Percentiles rank a stretch among this genome's conserved stretches.
phyloP scores from a whole-genome alignment of 192 early-diverging fungal genomes.

The Borealophlyctis nickersoniae region DNA sequence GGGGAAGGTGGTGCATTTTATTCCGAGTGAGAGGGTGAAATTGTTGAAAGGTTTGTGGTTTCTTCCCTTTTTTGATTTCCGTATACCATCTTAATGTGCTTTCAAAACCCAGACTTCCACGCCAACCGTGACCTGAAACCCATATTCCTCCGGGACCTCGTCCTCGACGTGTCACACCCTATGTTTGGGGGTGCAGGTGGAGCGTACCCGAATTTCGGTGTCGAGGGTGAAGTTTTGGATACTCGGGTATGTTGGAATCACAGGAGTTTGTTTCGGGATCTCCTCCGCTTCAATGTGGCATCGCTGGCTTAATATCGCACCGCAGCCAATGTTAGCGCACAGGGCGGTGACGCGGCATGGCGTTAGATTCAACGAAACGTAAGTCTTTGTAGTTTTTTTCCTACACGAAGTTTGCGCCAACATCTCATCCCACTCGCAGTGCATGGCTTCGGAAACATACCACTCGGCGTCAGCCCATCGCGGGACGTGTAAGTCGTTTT shows the following conservation, averaged over 20 bases:
- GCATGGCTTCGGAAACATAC: no score
- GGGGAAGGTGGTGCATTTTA: constrained; percentile 54
- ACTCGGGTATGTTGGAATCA: constrained; percentile 18
- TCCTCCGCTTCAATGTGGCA: no score
- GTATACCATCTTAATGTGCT: not conserved
- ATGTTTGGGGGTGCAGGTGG: not conserved
- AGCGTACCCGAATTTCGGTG: constrained; percentile 41
- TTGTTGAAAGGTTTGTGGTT: constrained; percentile 46
- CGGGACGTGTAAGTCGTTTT: no score
- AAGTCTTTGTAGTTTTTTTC: constrained; percentile 7
- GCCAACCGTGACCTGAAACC: constrained; percentile 45
- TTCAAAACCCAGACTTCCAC: constrained; percentile 39
- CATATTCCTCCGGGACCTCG: constrained; percentile 44
- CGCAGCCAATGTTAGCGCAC: constrained; percentile 32
- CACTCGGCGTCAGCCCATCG: no score
- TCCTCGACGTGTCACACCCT: constrained; percentile 31
- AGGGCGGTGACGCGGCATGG: constrained; percentile 25
- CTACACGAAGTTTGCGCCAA: no score
- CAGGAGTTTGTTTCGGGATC: no score
- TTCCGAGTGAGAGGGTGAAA: constrained; percentile 56
- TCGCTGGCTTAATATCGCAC: no score
- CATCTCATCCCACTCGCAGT: no score
- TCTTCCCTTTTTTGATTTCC: not conserved
- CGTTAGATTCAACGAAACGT: constrained; percentile 50
- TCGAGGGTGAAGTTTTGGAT: constrained; percentile 24